Base-by-base conservation (phyloP, 73 alveolate species). In the Paramecium biaurelia region DNA sequence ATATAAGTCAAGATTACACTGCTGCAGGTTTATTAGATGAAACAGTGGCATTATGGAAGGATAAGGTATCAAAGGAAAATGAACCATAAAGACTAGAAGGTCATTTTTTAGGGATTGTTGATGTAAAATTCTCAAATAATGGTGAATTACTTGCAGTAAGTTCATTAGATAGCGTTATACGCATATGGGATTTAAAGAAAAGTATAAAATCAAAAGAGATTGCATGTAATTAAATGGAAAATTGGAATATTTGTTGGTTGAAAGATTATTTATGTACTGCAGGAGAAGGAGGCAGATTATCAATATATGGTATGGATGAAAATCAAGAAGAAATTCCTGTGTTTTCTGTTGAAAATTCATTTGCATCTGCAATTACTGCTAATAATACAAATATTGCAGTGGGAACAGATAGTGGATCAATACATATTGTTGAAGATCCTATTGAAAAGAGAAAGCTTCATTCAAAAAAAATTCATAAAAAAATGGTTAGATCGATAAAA, bases 1-100 rank as follows among this genome's bases (percentile, higher is more conserved):
- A 89, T 89, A 45, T 82, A 20, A 70, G 88, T 26, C 63, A 63
- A 20, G 92, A 89, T 12, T 89, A 89, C 10, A 63, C 56, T 7
- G 94, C 94, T 63, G 94, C 87, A 43, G 94, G 94, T 42, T 70
- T 70, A 24, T 45, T 89, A 3, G 94, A 89, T 89, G 94, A 89
- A 72, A 89, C 85, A 28, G 94, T 89, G 23, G 70, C 58, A 43
- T 57, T 89, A 35, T 89, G 92, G 93, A 63, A 86, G 41, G 59
- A 37, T 23, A 67, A 45, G 11, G 76, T 68, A 23, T 11, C 32
- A 3, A 58, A 86, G 35, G 59, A 63, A 70, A 23, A 37, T 57
- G 94, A 89, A 9, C 84, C 87, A 35, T 23, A 30, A 23, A 8
- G 76, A 24, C 28, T 89, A 8, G 94, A 89, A 24, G 94, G 94